Percentiles rank a stretch among this genome's conserved stretches.
Conservation (phyloP, 257 asterid genomes). For the Fraxinus anomala region DNA sequence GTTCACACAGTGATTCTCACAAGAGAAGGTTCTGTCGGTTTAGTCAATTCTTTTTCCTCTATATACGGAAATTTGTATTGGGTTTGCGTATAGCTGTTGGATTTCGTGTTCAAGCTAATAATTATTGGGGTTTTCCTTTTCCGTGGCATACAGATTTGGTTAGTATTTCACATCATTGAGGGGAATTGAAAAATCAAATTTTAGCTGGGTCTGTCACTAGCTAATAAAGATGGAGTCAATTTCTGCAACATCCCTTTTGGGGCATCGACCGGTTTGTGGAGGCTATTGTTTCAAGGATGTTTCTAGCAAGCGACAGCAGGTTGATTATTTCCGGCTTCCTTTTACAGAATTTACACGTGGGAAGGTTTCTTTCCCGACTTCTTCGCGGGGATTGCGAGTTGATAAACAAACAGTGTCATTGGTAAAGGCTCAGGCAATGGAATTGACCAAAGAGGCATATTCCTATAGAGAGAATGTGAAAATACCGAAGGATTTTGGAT, state of each 20-base stretch:
- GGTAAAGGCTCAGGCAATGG: constrained; percentile 71
- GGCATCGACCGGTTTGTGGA: too few species aligned
- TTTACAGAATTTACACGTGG: constrained; percentile 28
- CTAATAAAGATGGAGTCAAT: too few species aligned
- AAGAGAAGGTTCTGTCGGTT: constrained; percentile 18
- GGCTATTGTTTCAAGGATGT: too few species aligned
- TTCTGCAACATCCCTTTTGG: too few species aligned
- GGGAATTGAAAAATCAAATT: too few species aligned
- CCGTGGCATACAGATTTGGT: too few species aligned
- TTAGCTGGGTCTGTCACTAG: too few species aligned
- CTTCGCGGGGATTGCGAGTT: constrained; percentile 23
- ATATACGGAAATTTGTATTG: too few species aligned
- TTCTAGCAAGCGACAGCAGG: too few species aligned
- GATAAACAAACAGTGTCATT: constrained; percentile 16
- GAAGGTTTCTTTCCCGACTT: constrained; percentile 30
- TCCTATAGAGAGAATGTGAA: constrained; percentile 56
- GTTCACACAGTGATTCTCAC: constrained; percentile 7
- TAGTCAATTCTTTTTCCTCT: too few species aligned
- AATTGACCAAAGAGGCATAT: constrained; percentile 59
- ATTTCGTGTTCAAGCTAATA: neutral
- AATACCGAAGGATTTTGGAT: constrained; percentile 45
- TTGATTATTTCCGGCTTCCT: too few species aligned
- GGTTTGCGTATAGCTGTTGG: neutral
- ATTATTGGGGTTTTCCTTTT: neutral
- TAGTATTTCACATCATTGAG: too few species aligned